Base-by-base conservation (phyloP, 352 stramenopile genomes). In the Globisporangium abappressorium region DNA sequence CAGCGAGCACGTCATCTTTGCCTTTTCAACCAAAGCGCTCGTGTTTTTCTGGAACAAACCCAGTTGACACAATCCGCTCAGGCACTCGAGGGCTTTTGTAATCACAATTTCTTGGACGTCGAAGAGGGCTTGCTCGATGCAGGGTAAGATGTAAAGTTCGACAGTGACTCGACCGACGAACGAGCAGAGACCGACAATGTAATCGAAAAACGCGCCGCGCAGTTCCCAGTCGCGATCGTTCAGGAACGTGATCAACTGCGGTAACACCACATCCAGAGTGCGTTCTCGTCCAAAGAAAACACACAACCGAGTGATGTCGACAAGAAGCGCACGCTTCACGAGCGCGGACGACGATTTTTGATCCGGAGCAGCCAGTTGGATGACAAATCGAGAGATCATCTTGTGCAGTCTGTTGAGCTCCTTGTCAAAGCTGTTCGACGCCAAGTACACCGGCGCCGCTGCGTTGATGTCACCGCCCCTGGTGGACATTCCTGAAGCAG, bases 41-140 rank as follows among this genome's bases (percentile, higher is more conserved):
- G 80, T 89, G 51, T 87, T 92, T 30, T 88, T 90, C 64, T 93
- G 90, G 38, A 99, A 91, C 0, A 99, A 76, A 14, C 92, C 93
- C 28, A 98, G 82, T 41, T 97, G 83, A 43, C 97, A 92, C 18
- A 99, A 76, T 7, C 92, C 78, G 26, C 80, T 86, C 15, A 99
- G 76, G 65, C 95, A 99, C 24, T 89, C 78, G 2, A 99, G 75
- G 22, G 96, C 96, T 57, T 96, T 91, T 1, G 85, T 93, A 34
- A 99, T 96, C 14, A 99, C 98, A 55, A 96, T 90, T 62, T 99
- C 96, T 72, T 98, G 90, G 2, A 95, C 87, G 81, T 99, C 98
- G 60, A 98, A 97, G 1, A 99, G 84, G 8, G 94, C 96, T 69
- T 98, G 96, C 74, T 99, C 97, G 57, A 99, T 95, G 71, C 96